A percentile compares a stretch with the other conserved stretches of the same genome.
phyloP scores from a whole-genome alignment of 2,329 filamentous ascomycete species.

The Piedraia hortae region DNA sequence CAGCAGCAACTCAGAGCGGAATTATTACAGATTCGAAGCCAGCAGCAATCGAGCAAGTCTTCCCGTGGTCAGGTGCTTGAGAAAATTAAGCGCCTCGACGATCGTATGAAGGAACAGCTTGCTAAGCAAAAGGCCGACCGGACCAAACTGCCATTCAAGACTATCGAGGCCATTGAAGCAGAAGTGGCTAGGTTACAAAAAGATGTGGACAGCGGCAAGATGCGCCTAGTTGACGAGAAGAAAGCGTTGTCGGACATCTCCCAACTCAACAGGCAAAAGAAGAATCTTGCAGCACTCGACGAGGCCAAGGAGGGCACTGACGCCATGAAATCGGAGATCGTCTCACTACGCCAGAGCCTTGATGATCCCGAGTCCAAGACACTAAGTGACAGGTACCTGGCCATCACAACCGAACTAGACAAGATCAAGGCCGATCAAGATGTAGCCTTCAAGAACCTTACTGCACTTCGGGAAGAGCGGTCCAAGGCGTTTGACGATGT shows the following conservation, averaged over 20 bases:
- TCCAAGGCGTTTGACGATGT: slow-evolving; percentile 61
- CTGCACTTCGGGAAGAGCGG: slow-evolving; percentile 58
- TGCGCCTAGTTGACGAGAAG: slow-evolving; percentile 94
- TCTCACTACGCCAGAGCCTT: slow-evolving; percentile 63
- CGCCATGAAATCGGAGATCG: slow-evolving; percentile 61
- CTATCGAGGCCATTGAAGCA: slow-evolving; percentile 57
- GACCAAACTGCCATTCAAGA: slow-evolving; percentile 62
- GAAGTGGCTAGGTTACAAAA: slow-evolving; percentile 59
- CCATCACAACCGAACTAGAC: slow-evolving; percentile 70
- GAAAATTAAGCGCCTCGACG: slow-evolving; percentile 76
- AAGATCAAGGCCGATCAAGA: slow-evolving; percentile 79
- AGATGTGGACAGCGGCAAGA: slow-evolving; percentile 63
- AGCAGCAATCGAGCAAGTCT: slow-evolving; percentile 70
- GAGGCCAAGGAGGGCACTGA: slow-evolving; percentile 71
- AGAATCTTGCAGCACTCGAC: slow-evolving; percentile 69
- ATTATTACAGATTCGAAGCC: slow-evolving; percentile 56
- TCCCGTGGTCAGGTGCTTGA: slow-evolving; percentile 53
- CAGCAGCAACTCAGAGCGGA: slow-evolving; percentile 64
- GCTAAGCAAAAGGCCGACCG: slow-evolving; percentile 67
- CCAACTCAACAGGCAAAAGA: slow-evolving; percentile 61
- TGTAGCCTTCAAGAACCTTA: slow-evolving; percentile 66
- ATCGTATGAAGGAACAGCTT: slow-evolving; percentile 62
- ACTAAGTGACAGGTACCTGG: slow-evolving; percentile 59
- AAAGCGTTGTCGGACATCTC: slow-evolving; percentile 70
- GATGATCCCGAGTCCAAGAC: slow-evolving; percentile 82